Percentiles rank a stretch among this genome's conserved stretches.
These are phyloP conservation scores for Raphanus hybrid DNA, from an alignment of 441 rosid genomes.

Conservation along the genomic window DNA sequence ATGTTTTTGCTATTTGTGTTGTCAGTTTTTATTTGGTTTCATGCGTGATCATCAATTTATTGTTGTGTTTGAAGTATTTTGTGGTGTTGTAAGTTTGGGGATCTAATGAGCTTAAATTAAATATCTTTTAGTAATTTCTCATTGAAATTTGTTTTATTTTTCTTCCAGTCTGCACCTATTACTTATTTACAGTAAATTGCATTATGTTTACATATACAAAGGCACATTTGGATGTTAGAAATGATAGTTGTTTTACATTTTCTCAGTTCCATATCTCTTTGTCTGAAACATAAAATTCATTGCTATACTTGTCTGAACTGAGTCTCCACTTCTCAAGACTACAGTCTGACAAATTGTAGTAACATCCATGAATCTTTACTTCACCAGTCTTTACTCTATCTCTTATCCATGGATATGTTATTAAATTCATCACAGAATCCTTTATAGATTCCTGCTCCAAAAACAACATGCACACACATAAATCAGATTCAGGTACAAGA, in stretches of 20 bases:
- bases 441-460: constrained; percentile 59
- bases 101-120: constrained; percentile 15
- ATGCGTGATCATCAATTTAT: constrained; percentile 16
- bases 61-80: constrained; percentile 26
- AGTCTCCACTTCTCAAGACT: constrained; percentile 71
- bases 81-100: constrained; percentile 24
- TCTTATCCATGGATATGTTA: constrained; percentile 65
- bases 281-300: constrained; percentile 36
- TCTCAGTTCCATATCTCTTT: constrained; percentile 39
- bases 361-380: constrained; percentile 62
- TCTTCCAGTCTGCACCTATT: not conserved
- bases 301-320: constrained; percentile 35
- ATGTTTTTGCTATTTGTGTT: not conserved
- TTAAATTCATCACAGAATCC: constrained; percentile 58
- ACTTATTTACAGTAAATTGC: not conserved
- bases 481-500: constrained; percentile 17
- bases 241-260: not conserved
- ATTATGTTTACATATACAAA: constrained; percentile 17
- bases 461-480: not conserved
- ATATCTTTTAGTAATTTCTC: not conserved
- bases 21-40: not conserved
- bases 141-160: not conserved
- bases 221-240: constrained; percentile 8
- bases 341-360: constrained; percentile 63
- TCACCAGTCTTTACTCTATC: constrained; percentile 51